phyloP scores from a whole-genome alignment of 148 eudicot genomes.

The Amaranthus cruentus region DNA sequence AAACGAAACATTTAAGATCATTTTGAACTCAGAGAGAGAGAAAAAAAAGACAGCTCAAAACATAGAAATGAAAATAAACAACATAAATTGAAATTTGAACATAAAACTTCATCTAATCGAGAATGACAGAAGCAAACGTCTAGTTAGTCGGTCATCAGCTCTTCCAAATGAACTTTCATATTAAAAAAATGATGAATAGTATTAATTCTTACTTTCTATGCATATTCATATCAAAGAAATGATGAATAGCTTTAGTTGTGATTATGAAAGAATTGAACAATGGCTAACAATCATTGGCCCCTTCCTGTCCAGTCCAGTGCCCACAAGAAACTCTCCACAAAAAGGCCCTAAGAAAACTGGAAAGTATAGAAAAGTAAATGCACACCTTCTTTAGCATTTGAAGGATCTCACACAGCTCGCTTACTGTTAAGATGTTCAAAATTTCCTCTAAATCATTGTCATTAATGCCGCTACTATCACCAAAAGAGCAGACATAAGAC shows the following conservation, averaged over 20 bases:
- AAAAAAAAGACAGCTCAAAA: background rate
- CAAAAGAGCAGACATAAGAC: slow-evolving; percentile 47
- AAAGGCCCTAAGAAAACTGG: background rate
- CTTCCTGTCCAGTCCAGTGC: too few species aligned
- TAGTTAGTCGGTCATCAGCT: background rate
- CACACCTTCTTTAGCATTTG: slow-evolving; percentile 51
- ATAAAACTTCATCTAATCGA: background rate
- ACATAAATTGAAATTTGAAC: background rate
- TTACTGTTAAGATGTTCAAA: slow-evolving; percentile 57
- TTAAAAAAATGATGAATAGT: background rate
- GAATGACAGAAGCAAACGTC: background rate
- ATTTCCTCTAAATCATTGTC: slow-evolving; percentile 49
- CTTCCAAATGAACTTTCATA: background rate
- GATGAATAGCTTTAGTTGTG: too few species aligned
- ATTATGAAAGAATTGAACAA: too few species aligned
- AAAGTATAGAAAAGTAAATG: slow-evolving; percentile 8
- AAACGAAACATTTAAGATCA: background rate
- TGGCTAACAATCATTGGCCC: too few species aligned
- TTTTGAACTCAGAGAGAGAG: background rate
- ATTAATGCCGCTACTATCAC: slow-evolving; percentile 31
- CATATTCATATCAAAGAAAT: too few species aligned
- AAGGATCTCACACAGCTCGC: slow-evolving; percentile 62
- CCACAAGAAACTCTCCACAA: background rate
- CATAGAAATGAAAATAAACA: background rate
- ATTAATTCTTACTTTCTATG: background rate